Evolutionary conservation across 805 yeast genomes (phyloP).

Genomic region (Zygoascus biomembranicola): DNA sequence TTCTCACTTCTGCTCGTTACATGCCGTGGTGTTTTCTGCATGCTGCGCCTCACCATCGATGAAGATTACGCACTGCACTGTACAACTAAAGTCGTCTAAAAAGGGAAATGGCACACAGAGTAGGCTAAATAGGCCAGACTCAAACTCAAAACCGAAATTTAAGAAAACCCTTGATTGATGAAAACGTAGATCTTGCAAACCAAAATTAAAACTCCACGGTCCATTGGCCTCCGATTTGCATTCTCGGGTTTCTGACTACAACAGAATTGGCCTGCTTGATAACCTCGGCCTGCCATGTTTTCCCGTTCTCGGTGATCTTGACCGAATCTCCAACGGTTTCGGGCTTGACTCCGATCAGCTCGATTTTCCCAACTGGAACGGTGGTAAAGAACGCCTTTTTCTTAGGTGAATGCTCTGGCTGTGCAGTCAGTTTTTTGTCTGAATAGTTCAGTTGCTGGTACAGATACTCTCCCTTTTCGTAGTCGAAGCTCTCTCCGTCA

Average conservation of each 20-base stretch:
- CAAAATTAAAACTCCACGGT: not conserved
- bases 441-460: conserved; percentile 5
- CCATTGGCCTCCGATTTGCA: conserved; percentile 9
- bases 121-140: too few relatives aligned
- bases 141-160: too few relatives aligned
- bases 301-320: conserved; percentile 3
- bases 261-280: not conserved
- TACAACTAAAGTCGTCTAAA: too few relatives aligned
- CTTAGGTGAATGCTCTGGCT: conserved; percentile 1
- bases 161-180: too few relatives aligned
- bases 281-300: conserved; percentile 9
- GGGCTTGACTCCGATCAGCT: conserved; percentile 7
- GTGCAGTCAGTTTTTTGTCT: conserved; percentile 1
- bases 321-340: conserved; percentile 1
- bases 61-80: too few relatives aligned
- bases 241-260: conserved; percentile 9
- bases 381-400: conserved; percentile 1
- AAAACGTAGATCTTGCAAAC: too few relatives aligned
- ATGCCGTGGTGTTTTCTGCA: too few relatives aligned
- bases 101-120: too few relatives aligned
- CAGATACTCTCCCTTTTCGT: conserved; percentile 39
- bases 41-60: too few relatives aligned
- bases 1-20: too few relatives aligned
- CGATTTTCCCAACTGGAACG: conserved; percentile 13
- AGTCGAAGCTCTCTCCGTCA: conserved; percentile 69